These are phyloP conservation scores for Tillandsia leiboldiana DNA, from an alignment of 176 grass and related monocot species.

Conservation along the genomic window DNA sequence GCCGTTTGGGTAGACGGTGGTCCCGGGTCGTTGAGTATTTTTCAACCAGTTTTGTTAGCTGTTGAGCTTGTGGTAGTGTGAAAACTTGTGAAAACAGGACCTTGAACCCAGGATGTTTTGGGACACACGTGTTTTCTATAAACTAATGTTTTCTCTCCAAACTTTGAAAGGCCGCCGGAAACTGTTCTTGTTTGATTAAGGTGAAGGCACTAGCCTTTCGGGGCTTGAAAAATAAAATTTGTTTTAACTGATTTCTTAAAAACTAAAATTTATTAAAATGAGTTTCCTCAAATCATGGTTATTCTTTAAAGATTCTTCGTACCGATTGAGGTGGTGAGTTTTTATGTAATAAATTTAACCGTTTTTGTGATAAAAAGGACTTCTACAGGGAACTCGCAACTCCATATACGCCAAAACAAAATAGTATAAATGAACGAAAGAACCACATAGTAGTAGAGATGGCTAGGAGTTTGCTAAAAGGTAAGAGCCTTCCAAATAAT, in stretches of 20 bases:
- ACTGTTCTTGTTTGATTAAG: no score
- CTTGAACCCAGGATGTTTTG: no score
- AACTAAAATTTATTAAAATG: background rate
- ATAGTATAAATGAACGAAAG: background rate
- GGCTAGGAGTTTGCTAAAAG: background rate
- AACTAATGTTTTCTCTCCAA: no score
- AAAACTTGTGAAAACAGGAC: no score
- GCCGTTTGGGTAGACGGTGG: no score
- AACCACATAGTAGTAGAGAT: background rate
- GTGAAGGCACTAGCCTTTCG: no score
- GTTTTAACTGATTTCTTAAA: background rate
- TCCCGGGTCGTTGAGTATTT: no score
- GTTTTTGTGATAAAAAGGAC: background rate
- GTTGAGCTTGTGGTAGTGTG: no score
- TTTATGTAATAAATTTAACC: background rate
- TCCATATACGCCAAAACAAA: background rate
- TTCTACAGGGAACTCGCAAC: background rate
- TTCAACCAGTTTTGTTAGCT: no score
- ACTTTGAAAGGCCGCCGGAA: no score
- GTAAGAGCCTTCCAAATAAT: background rate
- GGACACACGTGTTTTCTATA: no score
- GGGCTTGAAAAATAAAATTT: background rate
- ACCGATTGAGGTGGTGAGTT: background rate
- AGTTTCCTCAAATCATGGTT: background rate
- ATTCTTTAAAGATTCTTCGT: background rate